Conservation (phyloP, 768 basidiomycete species). For the Leccinum uliginosum region DNA sequence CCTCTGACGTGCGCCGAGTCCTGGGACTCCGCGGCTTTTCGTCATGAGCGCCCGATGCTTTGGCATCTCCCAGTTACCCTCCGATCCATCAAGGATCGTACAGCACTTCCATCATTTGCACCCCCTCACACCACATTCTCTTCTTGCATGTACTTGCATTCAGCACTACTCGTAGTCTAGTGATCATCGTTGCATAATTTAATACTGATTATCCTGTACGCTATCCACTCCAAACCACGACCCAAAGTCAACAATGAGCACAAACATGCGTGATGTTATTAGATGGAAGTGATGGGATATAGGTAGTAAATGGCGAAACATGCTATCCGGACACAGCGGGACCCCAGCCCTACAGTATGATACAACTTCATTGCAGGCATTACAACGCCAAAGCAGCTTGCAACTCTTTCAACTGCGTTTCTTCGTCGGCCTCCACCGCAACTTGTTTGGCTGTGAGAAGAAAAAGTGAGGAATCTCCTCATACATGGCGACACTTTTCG, state of each 20-base stretch:
- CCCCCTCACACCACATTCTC: conserved; percentile 18
- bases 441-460: conserved; percentile 28
- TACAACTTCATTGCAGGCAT: conserved; percentile 13
- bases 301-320: conserved; percentile 29
- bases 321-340: conserved; percentile 10
- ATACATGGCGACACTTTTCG: background rate
- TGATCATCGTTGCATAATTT: conserved; percentile 32
- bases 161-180: conserved; percentile 26
- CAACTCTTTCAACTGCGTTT: conserved; percentile 79
- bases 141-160: conserved; percentile 27
- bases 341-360: conserved; percentile 6
- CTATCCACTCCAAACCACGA: conserved; percentile 24
- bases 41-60: conserved; percentile 23
- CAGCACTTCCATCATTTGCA: conserved; percentile 23
- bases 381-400: conserved; percentile 88
- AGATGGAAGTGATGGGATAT: conserved; percentile 31
- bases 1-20: conserved; percentile 89
- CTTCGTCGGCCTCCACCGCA: conserved; percentile 86
- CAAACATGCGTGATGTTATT: conserved; percentile 23
- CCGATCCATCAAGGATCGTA: conserved; percentile 15
- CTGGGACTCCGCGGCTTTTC: conserved; percentile 67
- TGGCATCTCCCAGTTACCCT: conserved; percentile 1
- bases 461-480: conserved; percentile 3
- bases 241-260: conserved; percentile 20
- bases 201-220: conserved; percentile 37